These are phyloP conservation scores for Boletus putidus DNA, from an alignment of 1,284 basidiomycete genomes.

Conservation along the genomic window DNA sequence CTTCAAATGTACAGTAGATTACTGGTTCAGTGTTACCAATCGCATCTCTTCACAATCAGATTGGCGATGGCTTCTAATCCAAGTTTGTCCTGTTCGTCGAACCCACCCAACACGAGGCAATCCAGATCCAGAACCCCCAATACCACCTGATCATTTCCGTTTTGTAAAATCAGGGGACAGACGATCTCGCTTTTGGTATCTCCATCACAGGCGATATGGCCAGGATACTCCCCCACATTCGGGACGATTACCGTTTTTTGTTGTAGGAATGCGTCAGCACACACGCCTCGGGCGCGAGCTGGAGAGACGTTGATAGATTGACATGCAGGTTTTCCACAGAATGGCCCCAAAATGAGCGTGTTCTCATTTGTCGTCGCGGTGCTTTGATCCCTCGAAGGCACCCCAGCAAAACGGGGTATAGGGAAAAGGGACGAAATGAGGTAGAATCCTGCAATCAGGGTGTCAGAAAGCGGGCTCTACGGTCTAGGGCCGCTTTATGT, in stretches of 20 bases:
- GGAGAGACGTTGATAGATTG: conserved; percentile 68
- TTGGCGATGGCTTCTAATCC: conserved; percentile 72
- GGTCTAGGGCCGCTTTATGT: background rate
- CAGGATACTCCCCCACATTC: conserved; percentile 78
- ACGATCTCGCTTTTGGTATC: conserved; percentile 87
- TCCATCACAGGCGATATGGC: conserved; percentile 88
- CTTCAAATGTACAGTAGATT: conserved; percentile 12
- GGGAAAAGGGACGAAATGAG: conserved; percentile 67
- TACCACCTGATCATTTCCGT: conserved; percentile 40
- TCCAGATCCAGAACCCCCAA: conserved; percentile 86
- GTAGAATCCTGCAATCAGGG: conserved; percentile 70
- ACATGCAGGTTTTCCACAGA: conserved; percentile 87
- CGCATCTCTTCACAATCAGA: conserved; percentile 57
- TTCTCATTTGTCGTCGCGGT: conserved; percentile 17
- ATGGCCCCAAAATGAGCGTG: conserved; percentile 73
- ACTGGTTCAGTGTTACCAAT: conserved; percentile 47
- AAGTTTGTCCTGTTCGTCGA: conserved; percentile 68
- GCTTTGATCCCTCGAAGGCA: conserved; percentile 18
- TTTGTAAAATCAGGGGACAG: conserved; percentile 59
- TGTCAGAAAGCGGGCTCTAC: conserved; percentile 13
- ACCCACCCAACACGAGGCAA: conserved; percentile 69
- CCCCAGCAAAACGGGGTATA: conserved; percentile 37
- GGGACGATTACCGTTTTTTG: conserved; percentile 60
- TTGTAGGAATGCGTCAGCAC: conserved; percentile 71
- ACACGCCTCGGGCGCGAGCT: conserved; percentile 69